Evolutionary conservation across 345 rosid genomes (phyloP), one percentile per base, ranked within the genome.

Genomic region (Bretschneidera sinensis): DNA sequence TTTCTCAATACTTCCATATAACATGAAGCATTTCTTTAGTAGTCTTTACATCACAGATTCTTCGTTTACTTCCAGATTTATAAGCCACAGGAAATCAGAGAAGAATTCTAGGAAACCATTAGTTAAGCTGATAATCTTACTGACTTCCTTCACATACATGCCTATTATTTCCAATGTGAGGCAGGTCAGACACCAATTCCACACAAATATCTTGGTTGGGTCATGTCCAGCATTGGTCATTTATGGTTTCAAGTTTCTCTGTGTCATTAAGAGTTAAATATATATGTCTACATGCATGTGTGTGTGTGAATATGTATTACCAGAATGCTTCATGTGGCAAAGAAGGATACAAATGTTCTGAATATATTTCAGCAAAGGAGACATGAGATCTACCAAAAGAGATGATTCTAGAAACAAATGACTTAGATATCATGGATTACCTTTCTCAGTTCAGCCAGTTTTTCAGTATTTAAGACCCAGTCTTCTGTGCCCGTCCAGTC

Each of bases 401-500:
- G 25, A 63, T 25, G 48, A 49, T 51, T 62, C 45, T 28, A 17
- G 22, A 54, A 48, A 45, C 14, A 48, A 21, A 18, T 33, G 62
- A 47, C 9, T 17, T 34, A 15, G 24, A 64, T 59, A 45, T 19
- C 21, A 52, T 39, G 23, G 33, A 48, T 39, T 74, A 83, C 91
- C 83, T 80, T 78, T 70, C 72, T 76, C 51, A 84, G 78, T 61
- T 79, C 83, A 0, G 81, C 75, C 74, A 87, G 78, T 58, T 80
- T 85, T 71, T 81, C 86, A 48, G 91, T 79, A 35, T 79, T 73
- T 60, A 81, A 69, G 62, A 87, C 81, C 95, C 95, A 87, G 31
- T 87, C 91, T 67, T 87, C 88, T 16, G 85, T 74, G 51, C 88
- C 91, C 18, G 67, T 74, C 95, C 95, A 81, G 35, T 71, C 61